Conservation (phyloP, 2,329 filamentous ascomycete species). For the Venturiaceae sp. region DNA sequence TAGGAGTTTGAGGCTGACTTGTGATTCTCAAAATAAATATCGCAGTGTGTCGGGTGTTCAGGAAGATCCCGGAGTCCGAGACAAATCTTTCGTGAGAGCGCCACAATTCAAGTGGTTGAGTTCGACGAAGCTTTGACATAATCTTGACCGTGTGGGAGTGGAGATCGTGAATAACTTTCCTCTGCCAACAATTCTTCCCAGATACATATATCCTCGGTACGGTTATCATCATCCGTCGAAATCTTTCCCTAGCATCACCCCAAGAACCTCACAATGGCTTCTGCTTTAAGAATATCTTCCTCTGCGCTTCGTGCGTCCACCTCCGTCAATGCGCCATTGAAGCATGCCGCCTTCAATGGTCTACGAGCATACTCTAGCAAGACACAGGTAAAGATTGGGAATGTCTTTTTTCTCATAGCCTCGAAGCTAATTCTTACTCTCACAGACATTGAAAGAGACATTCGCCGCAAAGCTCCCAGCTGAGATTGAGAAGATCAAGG, state of each 20-base stretch:
- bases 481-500: constrained; percentile 99
- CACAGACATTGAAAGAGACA: constrained; percentile 90
- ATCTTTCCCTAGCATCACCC: constrained; percentile 13
- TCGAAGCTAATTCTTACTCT: background rate
- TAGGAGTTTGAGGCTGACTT: background rate
- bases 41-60: background rate
- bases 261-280: constrained; percentile 57
- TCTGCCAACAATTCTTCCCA: background rate
- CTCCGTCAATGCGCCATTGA: constrained; percentile 52
- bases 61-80: background rate
- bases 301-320: constrained; percentile 71
- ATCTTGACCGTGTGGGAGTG: no score
- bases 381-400: constrained; percentile 56
- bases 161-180: background rate
- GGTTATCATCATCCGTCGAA: constrained; percentile 23
- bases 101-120: no score
- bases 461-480: constrained; percentile 92
- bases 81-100: no score
- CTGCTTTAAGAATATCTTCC: constrained; percentile 71
- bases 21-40: background rate
- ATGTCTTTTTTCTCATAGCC: background rate
- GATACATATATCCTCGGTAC: background rate
- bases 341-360: constrained; percentile 67
- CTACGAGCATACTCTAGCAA: constrained; percentile 90
- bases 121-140: no score